Evolutionary conservation across 2,329 filamentous ascomycete genomes (phyloP).

Genomic region (Nectriaceae sp.): DNA sequence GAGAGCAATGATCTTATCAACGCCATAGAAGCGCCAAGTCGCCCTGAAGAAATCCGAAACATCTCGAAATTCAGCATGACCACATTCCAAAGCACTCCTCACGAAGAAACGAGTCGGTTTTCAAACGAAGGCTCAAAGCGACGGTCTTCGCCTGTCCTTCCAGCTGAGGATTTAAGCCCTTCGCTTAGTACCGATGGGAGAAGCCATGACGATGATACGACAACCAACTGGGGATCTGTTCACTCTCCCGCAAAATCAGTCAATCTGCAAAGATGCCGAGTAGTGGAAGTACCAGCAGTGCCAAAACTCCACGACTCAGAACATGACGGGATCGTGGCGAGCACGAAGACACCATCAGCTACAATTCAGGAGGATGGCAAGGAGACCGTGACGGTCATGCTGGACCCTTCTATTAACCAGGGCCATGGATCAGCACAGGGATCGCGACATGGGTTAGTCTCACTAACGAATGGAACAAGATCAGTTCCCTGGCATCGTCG

Average conservation of each 20-base stretch:
- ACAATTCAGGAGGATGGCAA: slow-evolving; percentile 30
- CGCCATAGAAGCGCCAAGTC: too few relatives aligned
- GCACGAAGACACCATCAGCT: slow-evolving; percentile 14
- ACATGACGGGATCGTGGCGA: slow-evolving; percentile 3
- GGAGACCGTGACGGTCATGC: slow-evolving; percentile 46
- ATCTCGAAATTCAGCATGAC: slow-evolving; percentile 23
- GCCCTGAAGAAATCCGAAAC: too few relatives aligned
- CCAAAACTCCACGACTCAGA: slow-evolving; percentile 9
- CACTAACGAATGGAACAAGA: slow-evolving; percentile 5
- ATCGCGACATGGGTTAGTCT: slow-evolving; percentile 12
- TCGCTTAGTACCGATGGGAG: slow-evolving; percentile 38
- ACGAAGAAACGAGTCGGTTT: slow-evolving; percentile 11
- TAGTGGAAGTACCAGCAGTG: slow-evolving; percentile 32
- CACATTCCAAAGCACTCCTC: neutral
- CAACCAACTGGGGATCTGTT: slow-evolving; percentile 52
- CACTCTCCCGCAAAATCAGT: slow-evolving; percentile 50
- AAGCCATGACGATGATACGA: slow-evolving; percentile 43
- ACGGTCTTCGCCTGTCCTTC: slow-evolving; percentile 53
- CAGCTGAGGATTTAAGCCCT: slow-evolving; percentile 34
- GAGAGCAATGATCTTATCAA: too few relatives aligned
- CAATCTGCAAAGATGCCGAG: slow-evolving; percentile 43
- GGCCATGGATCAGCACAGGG: slow-evolving; percentile 12
- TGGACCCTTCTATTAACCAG: slow-evolving; percentile 36
- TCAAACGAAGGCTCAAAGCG: slow-evolving; percentile 39
- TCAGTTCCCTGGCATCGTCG: slow-evolving; percentile 52